Base-by-base conservation (phyloP, 495 filamentous ascomycete genomes). In the Durotheca rogersii region DNA sequence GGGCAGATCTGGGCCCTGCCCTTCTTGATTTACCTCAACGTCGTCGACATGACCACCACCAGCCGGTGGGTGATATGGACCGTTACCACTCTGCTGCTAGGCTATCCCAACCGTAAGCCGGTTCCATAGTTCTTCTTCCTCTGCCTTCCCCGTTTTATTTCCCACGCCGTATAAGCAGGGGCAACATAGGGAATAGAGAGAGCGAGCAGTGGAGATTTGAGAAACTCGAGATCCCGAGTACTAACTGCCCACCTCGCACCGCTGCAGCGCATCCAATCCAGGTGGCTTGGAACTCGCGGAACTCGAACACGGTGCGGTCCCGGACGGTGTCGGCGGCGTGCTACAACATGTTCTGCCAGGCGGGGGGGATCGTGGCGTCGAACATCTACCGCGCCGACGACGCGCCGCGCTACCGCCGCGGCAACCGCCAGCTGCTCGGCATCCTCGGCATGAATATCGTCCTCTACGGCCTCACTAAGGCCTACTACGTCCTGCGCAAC, bases 261-360 rank as follows among this genome's bases (percentile, higher is more conserved):
- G n/a, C n/a, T n/a, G n/a, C 14, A 69, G 66, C 68, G 18, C 62
- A 63, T 19, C 57, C 82, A 60, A 77, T 70, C 20, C 67, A 70
- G 53, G 67, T 68, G 3, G 60, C 57, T 7, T 68, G 62, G 62
- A 66, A 63, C 19, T 67, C 63, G 6, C 72, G 81, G 6, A 82
- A 83, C 53, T 75, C 76, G 1, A 81, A 81, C 30, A 69, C 75
- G 3, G 81, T 84, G 10, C 70, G 80, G 3, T 70, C 77, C 0
- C 66, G 81, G 1, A 79, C 81, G 0, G 73, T 84, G 6, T 79
- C 78, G 0, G 78, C 76, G 0, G 80, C 81, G 4, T 62, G 77
- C 40, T 84, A 82, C 61, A 85, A 87, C 62, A 88, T 90, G 84
- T 75, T 74, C 43, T 80, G 84, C 0, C 85, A 90, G 58, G 72